Conservation (phyloP, 345 rosid species). For the Gossypium stocksii region DNA sequence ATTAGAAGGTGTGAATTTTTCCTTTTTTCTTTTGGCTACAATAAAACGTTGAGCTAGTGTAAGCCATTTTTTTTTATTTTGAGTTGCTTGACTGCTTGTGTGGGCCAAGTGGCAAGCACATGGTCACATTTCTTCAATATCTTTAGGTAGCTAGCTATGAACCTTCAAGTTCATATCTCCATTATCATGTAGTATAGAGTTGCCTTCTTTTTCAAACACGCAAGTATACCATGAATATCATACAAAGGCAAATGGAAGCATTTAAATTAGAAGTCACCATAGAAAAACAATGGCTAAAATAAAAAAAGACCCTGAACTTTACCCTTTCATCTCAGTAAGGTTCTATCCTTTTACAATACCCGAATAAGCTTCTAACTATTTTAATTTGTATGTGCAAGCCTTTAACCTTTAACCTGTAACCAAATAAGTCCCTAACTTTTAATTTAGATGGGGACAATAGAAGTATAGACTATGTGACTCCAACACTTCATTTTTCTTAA, state of each 20-base stretch:
- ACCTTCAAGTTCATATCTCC: background rate
- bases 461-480: background rate
- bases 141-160: background rate
- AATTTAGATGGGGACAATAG: background rate
- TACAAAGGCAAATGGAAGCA: background rate
- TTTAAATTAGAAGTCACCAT: background rate
- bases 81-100: background rate
- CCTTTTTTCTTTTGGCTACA: background rate
- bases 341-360: background rate
- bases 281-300: background rate
- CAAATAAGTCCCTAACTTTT: background rate
- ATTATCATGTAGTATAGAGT: background rate
- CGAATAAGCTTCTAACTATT: background rate
- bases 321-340: background rate
- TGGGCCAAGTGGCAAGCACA: slow-evolving; percentile 1
- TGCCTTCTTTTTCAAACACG: background rate
- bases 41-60: background rate
- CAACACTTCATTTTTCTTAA: background rate
- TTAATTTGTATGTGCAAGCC: too few relatives aligned
- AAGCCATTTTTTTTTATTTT: background rate
- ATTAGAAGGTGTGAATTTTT: slow-evolving; percentile 50
- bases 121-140: background rate
- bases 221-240: background rate
- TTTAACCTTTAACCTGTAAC: too few relatives aligned
- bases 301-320: background rate